phyloP scores from a whole-genome alignment of 179 eudicot genomes.

The Drosera spatulata region DNA sequence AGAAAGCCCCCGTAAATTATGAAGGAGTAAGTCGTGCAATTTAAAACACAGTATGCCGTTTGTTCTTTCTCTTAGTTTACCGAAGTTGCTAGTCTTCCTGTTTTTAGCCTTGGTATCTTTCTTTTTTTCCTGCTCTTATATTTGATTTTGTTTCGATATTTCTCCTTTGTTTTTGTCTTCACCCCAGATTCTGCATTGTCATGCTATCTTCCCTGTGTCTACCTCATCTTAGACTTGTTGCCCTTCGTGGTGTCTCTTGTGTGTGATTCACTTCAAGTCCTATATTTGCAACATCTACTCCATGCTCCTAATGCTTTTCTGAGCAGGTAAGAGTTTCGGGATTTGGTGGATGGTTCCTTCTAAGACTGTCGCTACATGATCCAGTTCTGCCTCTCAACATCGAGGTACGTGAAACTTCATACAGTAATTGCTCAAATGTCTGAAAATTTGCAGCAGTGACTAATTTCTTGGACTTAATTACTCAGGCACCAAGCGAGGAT shows the following conservation, averaged over 20 bases:
- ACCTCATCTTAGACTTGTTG: too few relatives aligned
- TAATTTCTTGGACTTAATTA: not conserved
- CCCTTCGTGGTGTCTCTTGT: too few relatives aligned
- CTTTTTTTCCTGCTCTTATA: not conserved
- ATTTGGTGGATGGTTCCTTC: constrained; percentile 93
- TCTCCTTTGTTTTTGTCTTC: too few relatives aligned
- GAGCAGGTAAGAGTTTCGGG: constrained; percentile 85
- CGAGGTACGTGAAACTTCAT: constrained; percentile 40
- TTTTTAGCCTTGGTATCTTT: not conserved
- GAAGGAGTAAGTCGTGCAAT: too few relatives aligned
- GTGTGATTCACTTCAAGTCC: too few relatives aligned
- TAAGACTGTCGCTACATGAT: constrained; percentile 95
- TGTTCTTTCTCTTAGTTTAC: too few relatives aligned
- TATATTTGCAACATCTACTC: not conserved
- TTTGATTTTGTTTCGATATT: too few relatives aligned
- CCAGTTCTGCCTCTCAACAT: constrained; percentile 97
- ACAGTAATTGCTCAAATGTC: not conserved
- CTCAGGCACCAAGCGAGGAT: constrained; percentile 60
- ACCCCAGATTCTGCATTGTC: too few relatives aligned
- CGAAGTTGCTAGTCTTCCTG: constrained; percentile 37
- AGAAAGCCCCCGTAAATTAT: constrained; percentile 54
- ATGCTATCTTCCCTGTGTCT: too few relatives aligned
- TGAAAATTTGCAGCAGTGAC: not conserved
- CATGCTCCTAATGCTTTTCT: not conserved
- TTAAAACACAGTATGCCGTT: not conserved